Percentiles rank a stretch among this genome's conserved stretches.
phyloP scores from a whole-genome alignment of 129 eudicot genomes.

The Logfia minima region DNA sequence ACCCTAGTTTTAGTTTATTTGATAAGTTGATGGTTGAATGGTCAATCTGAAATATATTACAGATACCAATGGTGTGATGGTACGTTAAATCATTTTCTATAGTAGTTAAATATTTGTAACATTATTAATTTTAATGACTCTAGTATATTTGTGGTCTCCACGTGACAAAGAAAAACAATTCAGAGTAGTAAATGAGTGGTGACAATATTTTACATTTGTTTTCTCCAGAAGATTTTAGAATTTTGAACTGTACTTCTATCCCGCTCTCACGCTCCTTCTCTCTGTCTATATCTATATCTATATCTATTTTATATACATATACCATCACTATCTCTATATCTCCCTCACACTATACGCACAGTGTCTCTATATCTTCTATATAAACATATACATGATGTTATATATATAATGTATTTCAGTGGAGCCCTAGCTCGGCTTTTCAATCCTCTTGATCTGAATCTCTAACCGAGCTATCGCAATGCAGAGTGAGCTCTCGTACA shows the following conservation, averaged over 20 bases:
- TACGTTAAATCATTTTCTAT: neutral
- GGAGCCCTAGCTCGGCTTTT: slow-evolving; percentile 37
- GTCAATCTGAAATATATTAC: neutral
- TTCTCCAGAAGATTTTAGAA: slow-evolving; percentile 22
- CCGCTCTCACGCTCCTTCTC: slow-evolving; percentile 58
- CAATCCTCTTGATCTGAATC: slow-evolving; percentile 17
- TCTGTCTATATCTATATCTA: neutral
- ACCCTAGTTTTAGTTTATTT: no score
- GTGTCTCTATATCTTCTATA: slow-evolving; percentile 5
- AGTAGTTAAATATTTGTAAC: neutral
- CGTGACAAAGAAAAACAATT: neutral
- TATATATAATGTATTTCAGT: slow-evolving; percentile 11
- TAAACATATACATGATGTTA: neutral
- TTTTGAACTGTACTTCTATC: slow-evolving; percentile 43
- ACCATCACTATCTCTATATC: neutral
- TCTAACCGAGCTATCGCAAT: slow-evolving; percentile 31
- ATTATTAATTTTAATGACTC: neutral
- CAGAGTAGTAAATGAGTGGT: neutral
- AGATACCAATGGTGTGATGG: neutral
- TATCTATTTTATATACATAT: no score
- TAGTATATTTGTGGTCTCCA: neutral
- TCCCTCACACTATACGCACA: neutral
- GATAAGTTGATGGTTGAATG: neutral
- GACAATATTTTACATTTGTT: neutral
- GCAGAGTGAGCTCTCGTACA: slow-evolving; percentile 9